Percentiles rank a stretch among this genome's conserved stretches.
Evolutionary conservation across 2,329 filamentous ascomycete species (phyloP).

Genomic region (Scleromitrula shiraiana): DNA sequence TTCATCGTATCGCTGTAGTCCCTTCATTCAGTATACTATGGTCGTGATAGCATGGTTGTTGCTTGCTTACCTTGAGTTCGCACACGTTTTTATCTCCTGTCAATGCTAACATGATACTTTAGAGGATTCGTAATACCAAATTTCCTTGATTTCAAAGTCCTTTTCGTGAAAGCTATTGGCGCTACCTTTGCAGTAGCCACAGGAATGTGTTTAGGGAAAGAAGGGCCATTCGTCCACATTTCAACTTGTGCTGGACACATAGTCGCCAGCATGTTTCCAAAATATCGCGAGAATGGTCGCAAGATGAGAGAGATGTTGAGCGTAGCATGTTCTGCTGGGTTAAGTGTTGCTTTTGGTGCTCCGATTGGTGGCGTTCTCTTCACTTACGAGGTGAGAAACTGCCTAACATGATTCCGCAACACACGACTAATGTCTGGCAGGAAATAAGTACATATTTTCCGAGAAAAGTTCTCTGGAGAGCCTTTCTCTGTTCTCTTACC

Average conservation of each 20-base stretch:
- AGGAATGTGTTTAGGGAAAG: conserved; percentile 46
- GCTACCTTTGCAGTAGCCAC: conserved; percentile 45
- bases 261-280: conserved; percentile 36
- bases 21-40: too few relatives aligned
- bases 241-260: conserved; percentile 47
- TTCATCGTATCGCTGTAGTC: too few relatives aligned
- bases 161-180: conserved; percentile 50
- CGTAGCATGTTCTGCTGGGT: conserved; percentile 46
- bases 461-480: conserved; percentile 48
- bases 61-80: background rate
- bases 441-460: conserved; percentile 55
- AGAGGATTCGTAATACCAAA: conserved; percentile 49
- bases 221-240: conserved; percentile 55
- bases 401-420: background rate
- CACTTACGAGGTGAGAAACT: conserved; percentile 38
- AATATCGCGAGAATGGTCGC: conserved; percentile 48
- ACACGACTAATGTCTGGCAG: conserved; percentile 19
- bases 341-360: conserved; percentile 52
- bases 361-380: conserved; percentile 55
- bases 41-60: too few relatives aligned
- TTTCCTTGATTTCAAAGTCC: conserved; percentile 46
- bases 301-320: conserved; percentile 52
- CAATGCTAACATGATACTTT: conserved; percentile 26
- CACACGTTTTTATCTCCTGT: too few relatives aligned
- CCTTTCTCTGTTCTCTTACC: conserved; percentile 49